Evolutionary conservation across 106 monocot species (phyloP).

Genomic region (Gastrodia elata): DNA sequence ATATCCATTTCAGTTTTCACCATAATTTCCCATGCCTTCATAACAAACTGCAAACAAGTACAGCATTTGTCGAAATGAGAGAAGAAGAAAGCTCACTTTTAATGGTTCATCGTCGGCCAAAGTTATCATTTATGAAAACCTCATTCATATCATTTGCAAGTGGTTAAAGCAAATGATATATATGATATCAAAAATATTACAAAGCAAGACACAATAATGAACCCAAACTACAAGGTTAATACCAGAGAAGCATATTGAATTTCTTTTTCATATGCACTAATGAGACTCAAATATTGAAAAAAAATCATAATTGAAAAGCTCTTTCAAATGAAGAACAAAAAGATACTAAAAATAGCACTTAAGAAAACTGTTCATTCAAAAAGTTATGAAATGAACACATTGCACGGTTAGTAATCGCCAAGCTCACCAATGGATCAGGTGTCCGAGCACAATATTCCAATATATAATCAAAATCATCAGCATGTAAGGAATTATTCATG

Average conservation of each 20-base stretch:
- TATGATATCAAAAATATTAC: background rate
- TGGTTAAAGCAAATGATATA: background rate
- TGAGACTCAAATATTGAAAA: background rate
- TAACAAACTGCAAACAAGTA: slow-evolving; percentile 48
- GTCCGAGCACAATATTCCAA: slow-evolving; percentile 45
- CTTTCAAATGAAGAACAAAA: background rate
- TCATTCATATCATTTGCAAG: no score
- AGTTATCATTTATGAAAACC: background rate
- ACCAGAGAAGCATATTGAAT: background rate
- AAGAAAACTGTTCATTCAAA: background rate
- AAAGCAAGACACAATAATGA: background rate
- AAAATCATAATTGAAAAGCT: background rate
- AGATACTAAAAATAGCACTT: background rate
- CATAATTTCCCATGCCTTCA: slow-evolving; percentile 85
- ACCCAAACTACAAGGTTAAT: background rate
- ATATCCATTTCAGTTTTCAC: slow-evolving; percentile 33
- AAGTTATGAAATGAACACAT: background rate
- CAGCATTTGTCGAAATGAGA: slow-evolving; percentile 7
- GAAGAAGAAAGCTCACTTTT: slow-evolving; percentile 3
- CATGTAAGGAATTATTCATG: slow-evolving; percentile 13
- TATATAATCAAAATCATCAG: slow-evolving; percentile 42
- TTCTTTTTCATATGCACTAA: background rate
- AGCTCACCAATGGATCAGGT: slow-evolving; percentile 54
- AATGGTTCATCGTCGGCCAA: background rate
- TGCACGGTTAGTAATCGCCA: background rate